Evolutionary conservation across 371 early-diverging fungal species (phyloP).

Genomic region (Catenaria anguillulae): DNA sequence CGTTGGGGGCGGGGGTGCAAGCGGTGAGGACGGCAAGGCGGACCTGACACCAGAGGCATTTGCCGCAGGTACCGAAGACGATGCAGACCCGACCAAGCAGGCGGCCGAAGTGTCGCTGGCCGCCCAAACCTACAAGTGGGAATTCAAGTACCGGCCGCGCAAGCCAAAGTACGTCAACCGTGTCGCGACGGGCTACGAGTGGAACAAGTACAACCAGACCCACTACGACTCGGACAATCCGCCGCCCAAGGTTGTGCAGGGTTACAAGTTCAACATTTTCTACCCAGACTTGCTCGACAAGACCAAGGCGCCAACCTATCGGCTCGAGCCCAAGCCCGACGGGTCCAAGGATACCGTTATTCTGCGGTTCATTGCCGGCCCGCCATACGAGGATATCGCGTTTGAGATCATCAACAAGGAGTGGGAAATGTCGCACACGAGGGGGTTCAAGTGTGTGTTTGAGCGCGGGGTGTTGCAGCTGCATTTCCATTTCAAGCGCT

Average conservation of each 20-base stretch:
- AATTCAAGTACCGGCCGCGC: slow-evolving; percentile 84
- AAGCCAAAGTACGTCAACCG: slow-evolving; percentile 90
- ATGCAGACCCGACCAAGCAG: too few species aligned
- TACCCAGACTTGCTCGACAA: slow-evolving; percentile 92
- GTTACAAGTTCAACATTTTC: slow-evolving; percentile 91
- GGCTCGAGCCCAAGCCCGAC: slow-evolving; percentile 48
- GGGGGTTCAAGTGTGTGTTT: slow-evolving; percentile 78
- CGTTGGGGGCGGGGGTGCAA: slow-evolving; percentile 15
- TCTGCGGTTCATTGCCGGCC: slow-evolving; percentile 77
- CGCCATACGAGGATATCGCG: slow-evolving; percentile 91
- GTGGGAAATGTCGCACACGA: slow-evolving; percentile 87
- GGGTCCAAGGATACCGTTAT: slow-evolving; percentile 55
- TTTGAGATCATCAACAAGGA: slow-evolving; percentile 87
- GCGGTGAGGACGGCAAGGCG: background rate
- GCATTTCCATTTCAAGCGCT: slow-evolving; percentile 79
- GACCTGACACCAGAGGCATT: slow-evolving; percentile 14
- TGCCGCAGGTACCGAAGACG: too few species aligned
- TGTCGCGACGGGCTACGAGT: slow-evolving; percentile 89
- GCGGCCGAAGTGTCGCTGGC: slow-evolving; percentile 10
- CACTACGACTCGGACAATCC: slow-evolving; percentile 93
- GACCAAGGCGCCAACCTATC: slow-evolving; percentile 70
- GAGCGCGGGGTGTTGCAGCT: slow-evolving; percentile 82
- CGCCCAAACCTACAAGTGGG: slow-evolving; percentile 55
- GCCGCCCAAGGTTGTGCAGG: slow-evolving; percentile 92
- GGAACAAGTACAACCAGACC: slow-evolving; percentile 97